Conservation (phyloP, 2,329 filamentous ascomycete genomes). For the Fusarium cyanostomum region DNA sequence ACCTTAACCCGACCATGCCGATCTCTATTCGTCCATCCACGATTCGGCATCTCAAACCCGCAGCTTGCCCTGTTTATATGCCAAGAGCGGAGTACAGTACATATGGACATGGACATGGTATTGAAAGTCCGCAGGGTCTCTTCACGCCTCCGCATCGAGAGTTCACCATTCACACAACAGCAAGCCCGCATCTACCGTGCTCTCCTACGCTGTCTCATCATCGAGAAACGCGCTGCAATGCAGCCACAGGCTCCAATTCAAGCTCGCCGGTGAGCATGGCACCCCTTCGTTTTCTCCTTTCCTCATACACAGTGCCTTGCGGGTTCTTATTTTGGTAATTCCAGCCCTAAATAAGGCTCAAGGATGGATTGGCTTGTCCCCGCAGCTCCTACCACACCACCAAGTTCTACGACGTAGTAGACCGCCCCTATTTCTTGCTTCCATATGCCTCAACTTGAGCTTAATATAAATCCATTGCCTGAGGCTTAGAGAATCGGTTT, state of each 20-base stretch:
- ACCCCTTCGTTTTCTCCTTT: neutral
- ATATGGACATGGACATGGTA: neutral
- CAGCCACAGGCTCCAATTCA: conserved; percentile 3
- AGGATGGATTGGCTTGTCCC: conserved; percentile 19
- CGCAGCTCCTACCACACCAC: conserved; percentile 11
- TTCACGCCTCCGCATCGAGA: neutral
- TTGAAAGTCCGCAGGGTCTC: no score
- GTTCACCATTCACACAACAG: no score
- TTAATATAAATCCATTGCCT: neutral
- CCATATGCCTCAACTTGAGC: neutral
- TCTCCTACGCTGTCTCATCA: neutral
- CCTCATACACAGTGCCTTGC: conserved; percentile 4
- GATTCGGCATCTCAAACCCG: conserved; percentile 2
- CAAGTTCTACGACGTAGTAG: neutral
- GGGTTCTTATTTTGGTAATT: conserved; percentile 16
- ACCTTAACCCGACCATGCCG: conserved; percentile 11
- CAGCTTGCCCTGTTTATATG: no score
- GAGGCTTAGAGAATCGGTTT: neutral
- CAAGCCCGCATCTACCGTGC: neutral
- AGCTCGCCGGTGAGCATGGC: neutral
- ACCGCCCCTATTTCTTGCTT: neutral
- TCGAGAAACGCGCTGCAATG: neutral
- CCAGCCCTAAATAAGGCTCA: conserved; percentile 27
- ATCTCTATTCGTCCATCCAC: conserved; percentile 14
- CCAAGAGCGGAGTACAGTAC: neutral